Evolutionary conservation across 1,139 yeast genomes (phyloP).

Genomic region (Arxiozyma slooffiae): DNA sequence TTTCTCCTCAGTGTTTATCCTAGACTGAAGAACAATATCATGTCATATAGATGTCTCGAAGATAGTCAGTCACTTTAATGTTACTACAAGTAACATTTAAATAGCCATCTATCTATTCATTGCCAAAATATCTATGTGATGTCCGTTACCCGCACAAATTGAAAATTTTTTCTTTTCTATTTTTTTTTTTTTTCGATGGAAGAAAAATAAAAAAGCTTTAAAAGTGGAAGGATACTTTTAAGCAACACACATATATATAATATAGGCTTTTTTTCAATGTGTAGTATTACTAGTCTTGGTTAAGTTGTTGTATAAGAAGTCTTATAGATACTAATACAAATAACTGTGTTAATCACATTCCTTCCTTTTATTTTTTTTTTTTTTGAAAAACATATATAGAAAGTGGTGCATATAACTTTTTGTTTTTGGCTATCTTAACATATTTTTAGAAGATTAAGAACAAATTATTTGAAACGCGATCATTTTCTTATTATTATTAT

Average conservation of each 20-base stretch:
- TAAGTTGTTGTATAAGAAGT: too few relatives aligned
- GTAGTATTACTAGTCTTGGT: too few relatives aligned
- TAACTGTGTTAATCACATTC: background rate
- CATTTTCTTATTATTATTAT: too few relatives aligned
- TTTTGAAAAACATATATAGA: too few relatives aligned
- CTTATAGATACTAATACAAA: too few relatives aligned
- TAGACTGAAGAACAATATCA: too few relatives aligned
- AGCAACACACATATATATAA: too few relatives aligned
- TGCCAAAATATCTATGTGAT: background rate
- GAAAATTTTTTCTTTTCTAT: background rate
- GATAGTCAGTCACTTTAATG: background rate
- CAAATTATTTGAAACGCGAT: background rate
- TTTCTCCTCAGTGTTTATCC: background rate
- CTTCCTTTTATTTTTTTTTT: too few relatives aligned
- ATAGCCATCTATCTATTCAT: background rate
- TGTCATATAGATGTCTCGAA: background rate
- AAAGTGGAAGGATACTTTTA: background rate
- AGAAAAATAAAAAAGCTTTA: background rate
- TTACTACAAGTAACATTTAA: background rate
- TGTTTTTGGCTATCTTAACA: background rate
- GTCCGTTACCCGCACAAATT: constrained; percentile 1
- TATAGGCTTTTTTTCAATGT: too few relatives aligned
- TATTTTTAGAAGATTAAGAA: background rate
- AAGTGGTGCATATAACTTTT: background rate
- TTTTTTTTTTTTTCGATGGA: background rate